phyloP scores from a whole-genome alignment of 2,329 filamentous ascomycete species.

The Torrubiellomyces zombiae region DNA sequence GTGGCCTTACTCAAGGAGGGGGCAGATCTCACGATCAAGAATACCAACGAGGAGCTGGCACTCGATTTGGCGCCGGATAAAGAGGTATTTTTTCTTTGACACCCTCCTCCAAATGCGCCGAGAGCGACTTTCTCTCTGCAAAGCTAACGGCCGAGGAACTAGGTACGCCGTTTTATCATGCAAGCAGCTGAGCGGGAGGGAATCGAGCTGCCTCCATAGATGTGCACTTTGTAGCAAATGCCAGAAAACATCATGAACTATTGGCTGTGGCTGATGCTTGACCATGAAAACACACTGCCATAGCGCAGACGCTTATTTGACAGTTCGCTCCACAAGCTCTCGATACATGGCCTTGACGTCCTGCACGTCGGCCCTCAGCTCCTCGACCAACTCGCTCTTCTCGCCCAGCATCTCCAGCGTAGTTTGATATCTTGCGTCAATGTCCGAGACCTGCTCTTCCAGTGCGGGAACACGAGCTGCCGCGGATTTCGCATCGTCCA shows the following conservation, averaged over 20 bases:
- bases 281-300: too few relatives aligned
- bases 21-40: conserved; percentile 65
- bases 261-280: too few relatives aligned
- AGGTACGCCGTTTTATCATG: conserved; percentile 64
- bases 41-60: conserved; percentile 51
- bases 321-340: conserved; percentile 73
- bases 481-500: conserved; percentile 50
- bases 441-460: conserved; percentile 47
- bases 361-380: conserved; percentile 71
- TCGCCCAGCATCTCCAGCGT: conserved; percentile 90
- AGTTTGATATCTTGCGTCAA: conserved; percentile 71
- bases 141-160: conserved; percentile 3
- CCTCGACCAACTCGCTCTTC: conserved; percentile 89
- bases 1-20: conserved; percentile 69
- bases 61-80: conserved; percentile 74
- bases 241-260: not conserved
- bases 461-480: conserved; percentile 45
- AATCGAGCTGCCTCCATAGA: conserved; percentile 36
- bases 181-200: conserved; percentile 71
- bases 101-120: too few relatives aligned
- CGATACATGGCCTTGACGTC: conserved; percentile 96
- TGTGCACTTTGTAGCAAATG: not conserved
- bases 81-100: conserved; percentile 60
- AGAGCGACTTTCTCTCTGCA: too few relatives aligned
- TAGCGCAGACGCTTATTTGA: conserved; percentile 32